A percentile compares a stretch with the other conserved stretches of the same genome.
Evolutionary conservation across 2,329 filamentous ascomycete species (phyloP).

Genomic region (Aureobasidium sp.): DNA sequence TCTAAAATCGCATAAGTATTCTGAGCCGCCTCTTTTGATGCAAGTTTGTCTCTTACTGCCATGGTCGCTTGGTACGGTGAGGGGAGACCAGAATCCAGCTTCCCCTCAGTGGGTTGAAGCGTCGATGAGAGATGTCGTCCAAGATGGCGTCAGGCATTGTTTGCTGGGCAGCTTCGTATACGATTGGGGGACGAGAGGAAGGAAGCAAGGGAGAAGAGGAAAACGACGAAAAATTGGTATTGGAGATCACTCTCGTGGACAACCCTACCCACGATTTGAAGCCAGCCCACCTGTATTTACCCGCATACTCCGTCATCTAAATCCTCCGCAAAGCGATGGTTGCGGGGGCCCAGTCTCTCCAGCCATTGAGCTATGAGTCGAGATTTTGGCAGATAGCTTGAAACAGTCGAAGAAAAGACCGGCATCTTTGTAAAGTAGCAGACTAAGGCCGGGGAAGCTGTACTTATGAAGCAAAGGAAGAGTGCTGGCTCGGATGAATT

Average conservation of each 20-base stretch:
- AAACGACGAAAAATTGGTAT: not conserved
- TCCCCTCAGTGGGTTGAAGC: conserved; percentile 85
- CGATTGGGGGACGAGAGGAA: not conserved
- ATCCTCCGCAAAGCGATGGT: not conserved
- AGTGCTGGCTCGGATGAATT: not conserved
- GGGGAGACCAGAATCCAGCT: conserved; percentile 93
- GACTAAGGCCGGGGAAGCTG: not conserved
- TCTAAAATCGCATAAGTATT: conserved; percentile 22
- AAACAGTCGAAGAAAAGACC: not conserved
- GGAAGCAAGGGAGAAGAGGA: not conserved
- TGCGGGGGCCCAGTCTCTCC: not conserved
- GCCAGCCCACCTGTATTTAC: conserved; percentile 3
- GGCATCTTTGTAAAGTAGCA: not conserved
- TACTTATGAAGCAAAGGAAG: not conserved
- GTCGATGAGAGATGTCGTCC: conserved; percentile 91
- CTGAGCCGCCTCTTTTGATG: conserved; percentile 60
- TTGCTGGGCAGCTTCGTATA: not conserved
- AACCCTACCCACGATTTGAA: conserved; percentile 6
- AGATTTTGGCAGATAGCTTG: not conserved
- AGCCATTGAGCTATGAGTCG: not conserved
- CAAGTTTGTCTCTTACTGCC: conserved; percentile 65
- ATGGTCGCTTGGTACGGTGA: conserved; percentile 91
- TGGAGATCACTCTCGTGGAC: not conserved
- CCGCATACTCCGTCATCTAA: not conserved
- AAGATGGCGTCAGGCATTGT: conserved; percentile 50